A percentile compares a stretch with the other conserved stretches of the same genome.
Evolutionary conservation across 2,329 filamentous ascomycete genomes (phyloP).

Genomic region (Furcasterigmium sp.): DNA sequence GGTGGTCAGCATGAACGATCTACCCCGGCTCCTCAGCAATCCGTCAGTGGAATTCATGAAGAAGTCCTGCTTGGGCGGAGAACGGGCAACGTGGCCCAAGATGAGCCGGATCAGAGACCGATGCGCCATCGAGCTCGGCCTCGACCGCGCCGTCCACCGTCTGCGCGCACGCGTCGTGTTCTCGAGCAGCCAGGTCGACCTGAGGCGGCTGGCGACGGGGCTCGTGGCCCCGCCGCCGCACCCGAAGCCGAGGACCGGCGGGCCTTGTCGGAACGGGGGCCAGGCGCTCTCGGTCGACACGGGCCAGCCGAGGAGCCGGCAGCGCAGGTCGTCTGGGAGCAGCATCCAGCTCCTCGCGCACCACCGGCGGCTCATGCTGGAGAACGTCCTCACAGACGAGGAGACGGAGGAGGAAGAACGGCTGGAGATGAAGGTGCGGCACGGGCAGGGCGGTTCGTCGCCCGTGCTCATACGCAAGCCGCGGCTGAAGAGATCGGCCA

Average conservation of each 20-base stretch:
- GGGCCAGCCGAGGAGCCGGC: conserved; percentile 25
- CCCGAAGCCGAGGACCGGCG: conserved; percentile 20
- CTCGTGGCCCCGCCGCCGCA: conserved; percentile 16
- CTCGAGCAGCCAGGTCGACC: conserved; percentile 57
- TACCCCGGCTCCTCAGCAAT: conserved; percentile 75
- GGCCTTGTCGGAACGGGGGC: conserved; percentile 11
- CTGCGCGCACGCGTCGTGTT: conserved; percentile 66
- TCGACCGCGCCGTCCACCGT: conserved; percentile 69
- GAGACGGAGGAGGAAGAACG: conserved; percentile 39
- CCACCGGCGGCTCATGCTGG: conserved; percentile 27
- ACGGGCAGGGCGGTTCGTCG: conserved; percentile 17
- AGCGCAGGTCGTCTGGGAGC: conserved; percentile 45
- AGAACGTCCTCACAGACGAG: conserved; percentile 35
- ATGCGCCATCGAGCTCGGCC: conserved; percentile 79
- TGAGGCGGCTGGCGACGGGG: conserved; percentile 40
- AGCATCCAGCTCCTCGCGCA: conserved; percentile 35
- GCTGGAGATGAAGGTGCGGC: conserved; percentile 32
- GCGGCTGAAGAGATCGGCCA: conserved; percentile 34
- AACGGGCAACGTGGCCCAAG: conserved; percentile 89
- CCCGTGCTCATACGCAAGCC: conserved; percentile 27
- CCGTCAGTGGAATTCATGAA: conserved; percentile 85
- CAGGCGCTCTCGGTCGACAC: conserved; percentile 16
- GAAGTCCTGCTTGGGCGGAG: conserved; percentile 68
- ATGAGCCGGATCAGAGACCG: conserved; percentile 80
- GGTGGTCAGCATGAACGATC: conserved; percentile 66